These are phyloP conservation scores for Wallacemonas rigidus DNA, from an alignment of 208 protist species.

Conservation along the genomic window DNA sequence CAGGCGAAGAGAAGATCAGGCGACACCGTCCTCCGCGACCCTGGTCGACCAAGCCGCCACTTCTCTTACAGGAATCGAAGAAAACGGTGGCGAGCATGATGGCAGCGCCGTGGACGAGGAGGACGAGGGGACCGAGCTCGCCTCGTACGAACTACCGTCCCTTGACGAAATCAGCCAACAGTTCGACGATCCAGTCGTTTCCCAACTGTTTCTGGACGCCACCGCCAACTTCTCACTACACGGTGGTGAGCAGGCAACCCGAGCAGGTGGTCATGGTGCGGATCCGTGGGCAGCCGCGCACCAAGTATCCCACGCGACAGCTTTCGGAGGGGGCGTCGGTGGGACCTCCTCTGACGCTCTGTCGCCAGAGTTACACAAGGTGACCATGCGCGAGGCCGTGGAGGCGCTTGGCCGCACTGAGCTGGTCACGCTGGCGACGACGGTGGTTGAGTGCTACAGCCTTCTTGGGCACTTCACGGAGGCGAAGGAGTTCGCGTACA, in stretches of 20 bases:
- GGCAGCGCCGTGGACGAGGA: constrained; percentile 5
- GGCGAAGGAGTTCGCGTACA: constrained; percentile 87
- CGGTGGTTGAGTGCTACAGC: constrained; percentile 83
- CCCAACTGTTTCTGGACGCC: constrained; percentile 80
- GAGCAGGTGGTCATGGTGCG: constrained; percentile 4
- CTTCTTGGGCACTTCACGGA: constrained; percentile 82
- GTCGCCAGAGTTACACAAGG: constrained; percentile 37
- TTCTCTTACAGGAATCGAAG: neutral
- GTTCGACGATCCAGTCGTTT: constrained; percentile 81
- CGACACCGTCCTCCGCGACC: neutral
- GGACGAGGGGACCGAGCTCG: constrained; percentile 16
- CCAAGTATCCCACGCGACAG: neutral
- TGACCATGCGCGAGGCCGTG: constrained; percentile 72
- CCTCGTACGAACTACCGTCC: constrained; percentile 61
- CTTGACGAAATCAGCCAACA: constrained; percentile 81
- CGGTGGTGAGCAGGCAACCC: constrained; percentile 12
- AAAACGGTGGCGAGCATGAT: neutral
- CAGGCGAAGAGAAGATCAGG: neutral
- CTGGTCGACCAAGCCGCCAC: neutral
- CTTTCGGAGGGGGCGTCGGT: neutral
- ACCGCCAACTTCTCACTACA: constrained; percentile 41
- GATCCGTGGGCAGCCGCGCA: constrained; percentile 3
- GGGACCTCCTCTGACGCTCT: constrained; percentile 5
- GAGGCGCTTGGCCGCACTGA: constrained; percentile 54
- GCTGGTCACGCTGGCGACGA: constrained; percentile 72